Conservation (phyloP, 73 alveolate genomes). For the Vitrella brassicaformis region DNA sequence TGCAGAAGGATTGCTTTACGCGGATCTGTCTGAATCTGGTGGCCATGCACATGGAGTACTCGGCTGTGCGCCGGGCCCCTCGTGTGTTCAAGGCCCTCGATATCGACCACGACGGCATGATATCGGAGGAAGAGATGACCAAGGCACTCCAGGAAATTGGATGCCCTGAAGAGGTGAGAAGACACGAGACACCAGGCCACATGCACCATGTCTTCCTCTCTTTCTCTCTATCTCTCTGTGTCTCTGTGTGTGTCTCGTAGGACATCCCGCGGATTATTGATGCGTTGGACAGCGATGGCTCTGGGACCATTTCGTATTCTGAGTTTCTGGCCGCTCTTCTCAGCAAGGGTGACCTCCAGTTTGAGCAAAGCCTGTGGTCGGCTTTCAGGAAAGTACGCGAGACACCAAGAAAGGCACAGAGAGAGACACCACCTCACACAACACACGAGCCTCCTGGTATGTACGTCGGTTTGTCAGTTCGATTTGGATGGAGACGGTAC, state of each 20-base stretch:
- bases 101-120: background rate
- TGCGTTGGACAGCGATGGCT: background rate
- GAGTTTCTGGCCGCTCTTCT: background rate
- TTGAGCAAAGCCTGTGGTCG: background rate
- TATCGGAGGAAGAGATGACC: background rate
- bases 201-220: background rate
- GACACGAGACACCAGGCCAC: background rate
- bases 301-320: background rate
- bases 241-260: background rate
- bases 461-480: background rate
- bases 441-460: too few species aligned
- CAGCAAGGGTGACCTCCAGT: background rate
- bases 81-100: background rate
- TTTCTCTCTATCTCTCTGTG: background rate
- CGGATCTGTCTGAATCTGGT: background rate
- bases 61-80: background rate
- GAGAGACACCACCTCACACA: too few species aligned
- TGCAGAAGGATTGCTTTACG: background rate
- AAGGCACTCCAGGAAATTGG: background rate
- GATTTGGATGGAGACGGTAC: background rate
- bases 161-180: background rate
- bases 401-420: background rate
- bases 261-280: background rate
- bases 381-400: background rate
- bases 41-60: background rate